Evolutionary conservation across 495 filamentous ascomycete species (phyloP), one percentile per base, ranked within the genome.

Genomic region (Apodospora peruviana): DNA sequence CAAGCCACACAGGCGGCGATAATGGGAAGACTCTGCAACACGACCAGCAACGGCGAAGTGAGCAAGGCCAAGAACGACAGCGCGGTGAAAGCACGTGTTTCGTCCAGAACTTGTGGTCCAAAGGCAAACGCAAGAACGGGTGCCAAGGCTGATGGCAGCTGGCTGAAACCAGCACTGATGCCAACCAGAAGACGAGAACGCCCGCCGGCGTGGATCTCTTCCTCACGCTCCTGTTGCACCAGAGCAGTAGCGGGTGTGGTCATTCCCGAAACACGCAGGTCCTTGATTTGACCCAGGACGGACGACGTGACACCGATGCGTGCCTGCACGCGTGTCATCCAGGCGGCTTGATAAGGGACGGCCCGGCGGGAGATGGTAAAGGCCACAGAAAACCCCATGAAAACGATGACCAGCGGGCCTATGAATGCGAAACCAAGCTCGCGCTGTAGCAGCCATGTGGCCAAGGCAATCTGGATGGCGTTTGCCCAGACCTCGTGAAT

Each of bases 51-150:
- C 3, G 81, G 81, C 10, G 77, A 69, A 2, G 77, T 68, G 4
- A 85, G 53, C 19, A 84, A 68, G 2, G 71, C 61, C 41, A 84
- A 75, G 1, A 82, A 69, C 0, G 81, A 75, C 0, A 84, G 50
- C 1, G 81, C 75, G 0, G 81, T 81, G 53, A 77, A 82, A 0
- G 71, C 73, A 29, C 61, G 66, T 0, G 70, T 62, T 2, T 71
- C 71, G 37, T 70, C 68, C 32, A 83, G 56, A 5, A 64, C 67
- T 27, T 46, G 40, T 11, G 55, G 56, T 12, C 70, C 64, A 38
- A 65, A 57, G 10, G 69, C 65, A 21, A 75, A 65, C 2, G 78
- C 68, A 5, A 62, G 11, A 3, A 51, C 47, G 1, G 61, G 61
- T 1, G 78, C 64, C 11, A 73, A 61, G 1, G 73, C 66, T 45